Evolutionary conservation across 805 yeast genomes (phyloP), one percentile per base, ranked within the genome.

Genomic region (Kazachstania kunashirensis): DNA sequence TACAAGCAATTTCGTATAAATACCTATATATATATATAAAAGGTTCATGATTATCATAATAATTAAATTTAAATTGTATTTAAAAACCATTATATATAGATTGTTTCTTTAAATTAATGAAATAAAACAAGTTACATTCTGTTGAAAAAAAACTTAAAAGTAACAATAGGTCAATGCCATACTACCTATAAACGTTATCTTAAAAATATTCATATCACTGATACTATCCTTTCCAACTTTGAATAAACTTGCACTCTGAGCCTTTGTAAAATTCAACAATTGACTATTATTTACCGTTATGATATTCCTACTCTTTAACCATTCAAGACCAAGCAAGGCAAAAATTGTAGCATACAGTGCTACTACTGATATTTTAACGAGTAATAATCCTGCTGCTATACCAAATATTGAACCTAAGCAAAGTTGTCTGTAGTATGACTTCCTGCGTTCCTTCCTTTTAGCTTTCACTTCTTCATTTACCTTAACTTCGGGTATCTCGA

Each of bases 1-100:
- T 47, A 60, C 60, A 39, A 63, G 59, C 48, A 63, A 57, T 39
- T 65, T 50, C 44, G 70, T 65, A 27, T 63, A 32, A 26, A 12
- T 11, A n/a, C n/a, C n/a, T n/a, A n/a, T n/a, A n/a, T n/a, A n/a
- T n/a, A n/a, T n/a, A n/a, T n/a, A n/a, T 11, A 13, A n/a, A 7
- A 27, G 8, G n/a, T n/a, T n/a, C n/a, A n/a, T n/a, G n/a, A n/a
- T n/a, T n/a, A n/a, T n/a, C n/a, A n/a, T n/a, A n/a, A n/a, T n/a
- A 5, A 13, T 19, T 25, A 6, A n/a, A n/a, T 17, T 12, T 16
- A 12, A 5, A 18, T 13, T 13, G 9, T 17, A n/a, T 3, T 13
- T 14, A 8, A 19, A 31, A 6, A 18, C 20, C 8, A 12, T 15
- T 23, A 16, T n/a, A n/a, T n/a, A n/a, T n/a, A n/a, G n/a, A n/a